Percentiles rank a stretch among this genome's conserved stretches.
These are phyloP conservation scores for Alectoria sarmentosa DNA, from an alignment of 495 filamentous ascomycete species.

Conservation along the genomic window DNA sequence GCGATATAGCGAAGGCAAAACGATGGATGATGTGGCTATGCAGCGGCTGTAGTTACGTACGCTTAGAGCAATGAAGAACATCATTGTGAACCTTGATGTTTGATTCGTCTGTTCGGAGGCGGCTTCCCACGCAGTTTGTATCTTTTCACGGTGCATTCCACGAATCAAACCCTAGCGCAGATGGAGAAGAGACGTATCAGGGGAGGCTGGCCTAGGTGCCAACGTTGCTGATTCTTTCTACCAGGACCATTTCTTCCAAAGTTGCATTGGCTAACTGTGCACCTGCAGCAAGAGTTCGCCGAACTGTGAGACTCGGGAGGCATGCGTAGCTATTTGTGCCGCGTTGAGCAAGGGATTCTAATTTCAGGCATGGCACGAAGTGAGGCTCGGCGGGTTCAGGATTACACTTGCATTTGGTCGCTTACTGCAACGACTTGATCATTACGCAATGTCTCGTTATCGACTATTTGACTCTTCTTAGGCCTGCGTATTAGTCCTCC, in stretches of 20 bases:
- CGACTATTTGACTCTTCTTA: neutral
- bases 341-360: neutral
- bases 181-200: neutral
- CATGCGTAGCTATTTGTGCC: neutral
- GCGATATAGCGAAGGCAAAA: neutral
- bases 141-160: neutral
- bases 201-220: neutral
- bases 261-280: neutral
- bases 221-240: neutral
- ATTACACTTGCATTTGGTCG: neutral
- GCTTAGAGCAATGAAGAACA: neutral
- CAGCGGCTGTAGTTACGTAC: neutral
- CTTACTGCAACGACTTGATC: neutral
- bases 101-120: neutral
- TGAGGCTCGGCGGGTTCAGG: neutral
- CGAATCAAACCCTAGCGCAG: neutral
- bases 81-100: neutral
- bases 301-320: neutral
- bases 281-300: neutral
- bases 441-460: neutral
- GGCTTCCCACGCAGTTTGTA: neutral
- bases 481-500: neutral
- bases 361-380: neutral
- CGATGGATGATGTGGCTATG: neutral
- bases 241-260: neutral